Conservation (phyloP, 2,329 filamentous ascomycete genomes). For the Apiospora pterosperma region DNA sequence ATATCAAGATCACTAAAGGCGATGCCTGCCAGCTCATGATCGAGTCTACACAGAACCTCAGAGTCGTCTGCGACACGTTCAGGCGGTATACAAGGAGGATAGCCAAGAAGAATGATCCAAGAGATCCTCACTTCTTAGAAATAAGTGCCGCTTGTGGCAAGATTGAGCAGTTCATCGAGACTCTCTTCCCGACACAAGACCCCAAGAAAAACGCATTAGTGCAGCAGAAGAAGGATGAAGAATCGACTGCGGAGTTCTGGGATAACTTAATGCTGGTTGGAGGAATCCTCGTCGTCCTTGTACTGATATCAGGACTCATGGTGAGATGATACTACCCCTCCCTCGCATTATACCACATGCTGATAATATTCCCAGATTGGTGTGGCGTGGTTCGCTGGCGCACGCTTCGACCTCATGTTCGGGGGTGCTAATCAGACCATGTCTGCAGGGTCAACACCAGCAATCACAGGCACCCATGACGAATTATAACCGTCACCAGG, state of each 20-base stretch:
- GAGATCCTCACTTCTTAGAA: conserved; percentile 86
- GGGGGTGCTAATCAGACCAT: background rate
- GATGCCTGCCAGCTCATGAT: conserved; percentile 89
- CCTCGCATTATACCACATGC: conserved; percentile 1
- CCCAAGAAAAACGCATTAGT: conserved; percentile 53
- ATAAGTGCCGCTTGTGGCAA: conserved; percentile 89
- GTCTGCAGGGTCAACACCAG: background rate
- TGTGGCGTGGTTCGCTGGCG: conserved; percentile 75
- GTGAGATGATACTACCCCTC: conserved; percentile 48
- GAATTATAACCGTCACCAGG: conserved; percentile 17
- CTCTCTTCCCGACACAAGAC: conserved; percentile 82
- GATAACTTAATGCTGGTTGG: conserved; percentile 64
- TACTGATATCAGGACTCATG: conserved; percentile 73
- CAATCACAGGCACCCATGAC: conserved; percentile 34
- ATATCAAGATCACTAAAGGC: conserved; percentile 96
- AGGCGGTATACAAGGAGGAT: conserved; percentile 74
- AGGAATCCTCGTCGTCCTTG: conserved; percentile 65
- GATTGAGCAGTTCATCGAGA: conserved; percentile 95
- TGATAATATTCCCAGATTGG: conserved; percentile 55
- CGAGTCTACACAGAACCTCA: conserved; percentile 87
- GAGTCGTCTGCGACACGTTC: conserved; percentile 78
- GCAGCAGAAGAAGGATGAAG: conserved; percentile 28
- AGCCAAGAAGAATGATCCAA: conserved; percentile 88
- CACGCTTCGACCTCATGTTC: conserved; percentile 72
- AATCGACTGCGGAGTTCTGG: conserved; percentile 29